Base-by-base conservation (phyloP, 1,284 basidiomycete genomes). In the Schizopora paradoxa region DNA sequence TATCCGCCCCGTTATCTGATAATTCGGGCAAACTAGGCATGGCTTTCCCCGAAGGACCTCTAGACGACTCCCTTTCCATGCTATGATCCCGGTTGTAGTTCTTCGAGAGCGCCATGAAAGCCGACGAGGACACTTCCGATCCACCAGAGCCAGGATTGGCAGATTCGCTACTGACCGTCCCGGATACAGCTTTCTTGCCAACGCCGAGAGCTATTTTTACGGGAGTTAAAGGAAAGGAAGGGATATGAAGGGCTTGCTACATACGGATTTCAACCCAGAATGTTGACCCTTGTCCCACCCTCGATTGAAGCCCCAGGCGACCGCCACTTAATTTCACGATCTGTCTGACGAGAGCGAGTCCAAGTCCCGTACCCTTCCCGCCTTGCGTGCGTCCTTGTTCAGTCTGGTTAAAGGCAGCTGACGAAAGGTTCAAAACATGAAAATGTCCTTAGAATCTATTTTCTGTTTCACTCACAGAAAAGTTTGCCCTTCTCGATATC, bases 361-460 rank as follows among this genome's bases (percentile, higher is more conserved):
- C 91, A n/a, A 93, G 68, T 2, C 90, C 90, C 0, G 87, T 91
- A 2, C 91, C 91, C 66, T 92, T 92, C 6, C 87, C 89, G 50
- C 74, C 86, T 68, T 94, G 91, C 56, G 82, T 74, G 48, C 86
- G 73, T 5, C 90, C 91, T 61, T 80, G 77, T 58, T 88, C 83
- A 2, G 86, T 88, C 62, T 88, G 85, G 55, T 82, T 86, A 58
- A 84, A 86, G 4, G 82, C 79, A 48, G 79, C 81, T 83, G 51
- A 13, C 26, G 8, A 28, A 13, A 23, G 29, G 21, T 32, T 34
- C 26, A 47, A 25, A 23, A 37, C 33, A n/a, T 36, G 45, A 37
- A 28, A n/a, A 19, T 6, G 34, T 34, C 31, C 10, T 32, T 13
- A 18, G 11, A 31, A 34, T 38, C 13, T 13, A 25, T 45, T 40